These are phyloP conservation scores for Saussurea involucrata DNA, from an alignment of 129 eudicot species.

Conservation along the genomic window DNA sequence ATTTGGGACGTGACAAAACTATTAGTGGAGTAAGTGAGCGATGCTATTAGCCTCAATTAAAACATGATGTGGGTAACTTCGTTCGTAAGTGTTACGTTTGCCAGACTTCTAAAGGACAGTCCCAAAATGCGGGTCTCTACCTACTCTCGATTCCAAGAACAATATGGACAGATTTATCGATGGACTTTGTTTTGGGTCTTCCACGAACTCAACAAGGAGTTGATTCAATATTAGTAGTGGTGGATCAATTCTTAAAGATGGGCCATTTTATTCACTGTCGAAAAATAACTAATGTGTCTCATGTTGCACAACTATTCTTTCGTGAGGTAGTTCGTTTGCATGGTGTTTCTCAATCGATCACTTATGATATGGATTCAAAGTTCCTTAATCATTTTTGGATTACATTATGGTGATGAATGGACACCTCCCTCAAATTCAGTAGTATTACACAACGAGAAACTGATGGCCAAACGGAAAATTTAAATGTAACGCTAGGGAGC, in stretches of 20 bases:
- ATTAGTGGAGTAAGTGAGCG: background rate
- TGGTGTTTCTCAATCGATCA: no score
- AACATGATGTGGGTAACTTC: background rate
- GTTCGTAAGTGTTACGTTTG: no score
- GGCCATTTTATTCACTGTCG: background rate
- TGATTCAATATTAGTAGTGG: no score
- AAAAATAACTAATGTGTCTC: background rate
- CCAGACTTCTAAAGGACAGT: no score
- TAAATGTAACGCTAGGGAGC: background rate
- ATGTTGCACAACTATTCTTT: background rate
- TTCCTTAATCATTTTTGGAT: no score
- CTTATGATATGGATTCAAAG: no score
- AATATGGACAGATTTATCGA: no score
- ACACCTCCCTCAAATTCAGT: background rate
- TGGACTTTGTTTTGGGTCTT: no score
- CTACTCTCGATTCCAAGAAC: no score
- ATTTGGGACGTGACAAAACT: background rate
- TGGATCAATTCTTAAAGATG: no score
- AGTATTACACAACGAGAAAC: background rate
- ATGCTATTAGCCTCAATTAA: background rate
- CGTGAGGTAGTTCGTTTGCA: background rate
- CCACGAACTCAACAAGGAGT: no score
- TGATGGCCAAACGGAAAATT: background rate
- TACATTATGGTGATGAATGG: background rate
- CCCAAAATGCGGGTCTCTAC: no score